phyloP scores from a whole-genome alignment of 2,329 filamentous ascomycete genomes.

The Fusarium tanahbumbuense region DNA sequence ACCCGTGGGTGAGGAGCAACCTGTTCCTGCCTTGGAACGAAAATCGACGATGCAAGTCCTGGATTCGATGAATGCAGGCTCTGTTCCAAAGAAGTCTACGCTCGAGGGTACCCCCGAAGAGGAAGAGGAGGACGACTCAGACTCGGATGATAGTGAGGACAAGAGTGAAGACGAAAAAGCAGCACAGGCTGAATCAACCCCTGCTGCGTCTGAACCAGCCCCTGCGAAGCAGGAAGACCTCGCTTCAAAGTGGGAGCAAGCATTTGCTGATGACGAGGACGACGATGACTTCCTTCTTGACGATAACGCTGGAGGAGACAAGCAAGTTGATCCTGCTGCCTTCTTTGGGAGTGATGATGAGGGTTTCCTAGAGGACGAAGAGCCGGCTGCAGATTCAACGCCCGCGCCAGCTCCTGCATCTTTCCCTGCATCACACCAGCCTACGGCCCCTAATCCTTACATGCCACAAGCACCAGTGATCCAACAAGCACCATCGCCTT shows the following conservation, averaged over 20 bases:
- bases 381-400: constrained; percentile 46
- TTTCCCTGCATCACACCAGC: constrained; percentile 17
- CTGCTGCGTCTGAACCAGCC: constrained; percentile 40
- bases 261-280: constrained; percentile 80
- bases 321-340: constrained; percentile 68
- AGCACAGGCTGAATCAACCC: constrained; percentile 19
- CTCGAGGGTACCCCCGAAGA: constrained; percentile 48
- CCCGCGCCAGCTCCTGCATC: constrained; percentile 9
- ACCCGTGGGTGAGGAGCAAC: constrained; percentile 21
- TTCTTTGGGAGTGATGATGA: constrained; percentile 88
- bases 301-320: constrained; percentile 59
- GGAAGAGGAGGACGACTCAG: constrained; percentile 26
- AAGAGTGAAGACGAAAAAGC: constrained; percentile 20
- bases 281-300: constrained; percentile 73
- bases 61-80: constrained; percentile 57
- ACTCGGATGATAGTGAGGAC: constrained; percentile 2
- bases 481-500: constrained; percentile 38
- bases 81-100: constrained; percentile 47
- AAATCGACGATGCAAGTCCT: constrained; percentile 79
- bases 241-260: constrained; percentile 85
- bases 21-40: constrained; percentile 61
- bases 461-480: constrained; percentile 37
- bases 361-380: constrained; percentile 79
- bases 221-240: constrained; percentile 68
- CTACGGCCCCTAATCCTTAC: constrained; percentile 44